phyloP scores from a whole-genome alignment of 352 stramenopile genomes.

The Globisporangium yorkense region DNA sequence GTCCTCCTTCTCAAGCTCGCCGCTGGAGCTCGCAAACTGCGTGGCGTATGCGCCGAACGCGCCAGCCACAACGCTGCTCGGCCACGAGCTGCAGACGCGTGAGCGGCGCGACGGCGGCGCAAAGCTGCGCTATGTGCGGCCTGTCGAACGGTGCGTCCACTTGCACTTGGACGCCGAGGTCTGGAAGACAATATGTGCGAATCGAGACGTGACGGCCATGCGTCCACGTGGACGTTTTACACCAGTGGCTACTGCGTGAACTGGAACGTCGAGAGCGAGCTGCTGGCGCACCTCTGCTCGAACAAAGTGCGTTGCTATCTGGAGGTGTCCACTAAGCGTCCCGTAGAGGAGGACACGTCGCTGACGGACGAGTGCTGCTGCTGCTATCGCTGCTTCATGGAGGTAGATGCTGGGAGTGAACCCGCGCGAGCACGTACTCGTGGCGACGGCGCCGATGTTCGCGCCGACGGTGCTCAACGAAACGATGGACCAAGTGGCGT shows the following conservation, averaged over 20 bases:
- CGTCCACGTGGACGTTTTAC: not conserved
- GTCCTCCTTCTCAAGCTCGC: not conserved
- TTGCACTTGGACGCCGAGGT: no score
- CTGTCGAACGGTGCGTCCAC: slow-evolving; percentile 30
- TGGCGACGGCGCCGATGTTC: slow-evolving; percentile 55
- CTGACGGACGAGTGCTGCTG: not conserved
- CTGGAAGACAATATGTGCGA: not conserved
- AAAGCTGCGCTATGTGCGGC: slow-evolving; percentile 38
- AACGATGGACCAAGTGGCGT: slow-evolving; percentile 78
- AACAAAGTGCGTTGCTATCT: slow-evolving; percentile 19
- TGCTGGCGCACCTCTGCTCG: slow-evolving; percentile 54
- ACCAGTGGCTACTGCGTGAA: slow-evolving; percentile 75
- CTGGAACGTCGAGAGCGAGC: slow-evolving; percentile 68
- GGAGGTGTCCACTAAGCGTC: no score
- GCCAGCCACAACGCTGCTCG: slow-evolving; percentile 24
- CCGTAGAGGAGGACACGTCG: not conserved
- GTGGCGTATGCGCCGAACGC: slow-evolving; percentile 25
- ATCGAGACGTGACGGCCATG: no score
- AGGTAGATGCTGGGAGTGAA: slow-evolving; percentile 39
- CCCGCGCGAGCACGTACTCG: slow-evolving; percentile 41
- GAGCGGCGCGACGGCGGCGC: slow-evolving; percentile 40
- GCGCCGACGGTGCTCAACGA: slow-evolving; percentile 48
- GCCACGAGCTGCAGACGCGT: slow-evolving; percentile 42
- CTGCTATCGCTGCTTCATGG: not conserved
- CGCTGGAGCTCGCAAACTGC: slow-evolving; percentile 43